These are phyloP conservation scores for Mycena latifolia DNA, from an alignment of 768 basidiomycete genomes.

Conservation along the genomic window DNA sequence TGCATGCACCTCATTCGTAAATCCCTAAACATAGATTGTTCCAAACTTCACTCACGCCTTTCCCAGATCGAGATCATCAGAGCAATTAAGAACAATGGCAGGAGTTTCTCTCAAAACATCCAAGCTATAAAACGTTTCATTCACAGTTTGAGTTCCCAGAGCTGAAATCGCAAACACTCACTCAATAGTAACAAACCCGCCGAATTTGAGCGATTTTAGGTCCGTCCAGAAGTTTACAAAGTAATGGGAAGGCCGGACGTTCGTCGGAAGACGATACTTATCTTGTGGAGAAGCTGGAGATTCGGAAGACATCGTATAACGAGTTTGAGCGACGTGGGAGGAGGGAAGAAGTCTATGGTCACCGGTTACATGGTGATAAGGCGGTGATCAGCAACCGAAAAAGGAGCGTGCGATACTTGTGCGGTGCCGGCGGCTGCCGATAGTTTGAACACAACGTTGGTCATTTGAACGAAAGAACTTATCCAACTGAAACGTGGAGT, in stretches of 20 bases:
- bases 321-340: background rate
- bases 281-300: conserved; percentile 30
- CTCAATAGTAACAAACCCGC: conserved; percentile 82
- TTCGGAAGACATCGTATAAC: conserved; percentile 14
- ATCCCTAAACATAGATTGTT: background rate
- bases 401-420: no score
- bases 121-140: conserved; percentile 64
- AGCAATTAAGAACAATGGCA: conserved; percentile 71
- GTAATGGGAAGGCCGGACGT: conserved; percentile 81
- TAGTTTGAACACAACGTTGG: no score
- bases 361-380: no score
- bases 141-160: background rate
- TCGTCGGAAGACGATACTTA: conserved; percentile 73
- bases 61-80: conserved; percentile 68
- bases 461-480: no score
- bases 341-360: no score
- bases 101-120: conserved; percentile 72
- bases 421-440: no score
- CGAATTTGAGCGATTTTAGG: conserved; percentile 80
- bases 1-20: background rate
- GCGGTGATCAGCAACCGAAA: no score
- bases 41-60: conserved; percentile 49
- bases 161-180: conserved; percentile 47
- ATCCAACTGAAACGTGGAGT: no score
- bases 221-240: conserved; percentile 86